Percentiles rank a stretch among this genome's conserved stretches.
Conservation (phyloP, 352 stramenopile species). For the Globisporangium nodosum region DNA sequence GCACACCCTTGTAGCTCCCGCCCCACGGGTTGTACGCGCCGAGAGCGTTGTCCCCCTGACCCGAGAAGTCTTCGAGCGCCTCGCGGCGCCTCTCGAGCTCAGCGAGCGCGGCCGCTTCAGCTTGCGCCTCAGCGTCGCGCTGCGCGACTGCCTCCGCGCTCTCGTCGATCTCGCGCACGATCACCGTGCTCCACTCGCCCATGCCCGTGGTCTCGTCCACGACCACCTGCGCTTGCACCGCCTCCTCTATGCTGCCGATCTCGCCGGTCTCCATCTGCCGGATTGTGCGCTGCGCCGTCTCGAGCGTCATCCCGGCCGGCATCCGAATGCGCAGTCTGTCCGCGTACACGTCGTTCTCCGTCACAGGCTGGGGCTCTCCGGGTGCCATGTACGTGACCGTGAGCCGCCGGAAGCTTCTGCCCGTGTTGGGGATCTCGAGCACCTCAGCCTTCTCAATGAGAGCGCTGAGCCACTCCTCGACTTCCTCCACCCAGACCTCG, state of each 20-base stretch:
- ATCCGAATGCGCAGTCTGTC: slow-evolving; percentile 70
- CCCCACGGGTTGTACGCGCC: slow-evolving; percentile 81
- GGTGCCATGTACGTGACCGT: slow-evolving; percentile 64
- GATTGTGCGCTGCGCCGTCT: slow-evolving; percentile 61
- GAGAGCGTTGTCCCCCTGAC: slow-evolving; percentile 67
- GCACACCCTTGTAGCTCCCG: slow-evolving; percentile 78
- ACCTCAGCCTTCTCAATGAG: slow-evolving; percentile 60
- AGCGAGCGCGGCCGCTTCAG: slow-evolving; percentile 23
- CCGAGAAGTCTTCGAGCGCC: slow-evolving; percentile 57
- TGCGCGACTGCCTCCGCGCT: slow-evolving; percentile 55
- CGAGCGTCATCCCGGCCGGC: slow-evolving; percentile 52
- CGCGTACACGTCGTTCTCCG: slow-evolving; percentile 39
- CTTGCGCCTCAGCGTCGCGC: slow-evolving; percentile 38
- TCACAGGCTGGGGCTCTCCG: slow-evolving; percentile 26
- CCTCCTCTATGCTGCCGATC: slow-evolving; percentile 10
- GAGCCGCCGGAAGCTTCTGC: slow-evolving; percentile 50
- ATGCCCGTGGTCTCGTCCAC: slow-evolving; percentile 77
- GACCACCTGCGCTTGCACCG: slow-evolving; percentile 12
- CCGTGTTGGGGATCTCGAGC: slow-evolving; percentile 63
- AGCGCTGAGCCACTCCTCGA: slow-evolving; percentile 70
- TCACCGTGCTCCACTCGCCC: slow-evolving; percentile 77
- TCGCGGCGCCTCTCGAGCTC: slow-evolving; percentile 54
- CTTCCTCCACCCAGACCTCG: slow-evolving; percentile 76
- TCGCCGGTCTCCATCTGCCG: slow-evolving; percentile 31
- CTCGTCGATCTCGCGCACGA: slow-evolving; percentile 70